A percentile compares a stretch with the other conserved stretches of the same genome.
Conservation (phyloP, 768 basidiomycete species). For the Trametes coccinea region DNA sequence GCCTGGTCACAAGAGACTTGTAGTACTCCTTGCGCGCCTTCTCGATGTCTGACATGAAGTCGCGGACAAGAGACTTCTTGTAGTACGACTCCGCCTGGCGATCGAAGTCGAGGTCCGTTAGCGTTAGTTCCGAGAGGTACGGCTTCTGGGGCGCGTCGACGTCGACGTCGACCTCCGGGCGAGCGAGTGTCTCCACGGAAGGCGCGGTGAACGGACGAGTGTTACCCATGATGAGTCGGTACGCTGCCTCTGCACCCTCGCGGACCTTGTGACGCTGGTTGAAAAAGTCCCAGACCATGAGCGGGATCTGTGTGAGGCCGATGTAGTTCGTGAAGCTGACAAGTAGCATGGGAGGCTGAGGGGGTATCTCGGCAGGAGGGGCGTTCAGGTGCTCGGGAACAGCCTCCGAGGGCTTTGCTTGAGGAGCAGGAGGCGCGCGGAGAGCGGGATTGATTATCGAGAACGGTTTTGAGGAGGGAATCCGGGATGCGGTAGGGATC, state of each 20-base stretch:
- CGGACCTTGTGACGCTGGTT: slow-evolving; percentile 82
- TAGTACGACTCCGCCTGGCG: slow-evolving; percentile 64
- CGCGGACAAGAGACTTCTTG: slow-evolving; percentile 56
- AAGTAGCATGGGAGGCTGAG: slow-evolving; percentile 77
- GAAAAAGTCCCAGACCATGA: slow-evolving; percentile 92
- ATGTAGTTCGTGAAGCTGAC: slow-evolving; percentile 75
- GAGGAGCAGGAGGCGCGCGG: slow-evolving; percentile 26
- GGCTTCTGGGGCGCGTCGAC: slow-evolving; percentile 28
- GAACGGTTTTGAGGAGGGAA: slow-evolving; percentile 35
- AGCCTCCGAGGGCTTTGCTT: slow-evolving; percentile 23
- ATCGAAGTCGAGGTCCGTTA: slow-evolving; percentile 74
- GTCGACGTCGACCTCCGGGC: slow-evolving; percentile 24
- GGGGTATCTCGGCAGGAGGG: slow-evolving; percentile 60
- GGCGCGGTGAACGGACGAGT: slow-evolving; percentile 59
- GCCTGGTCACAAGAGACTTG: slow-evolving; percentile 59
- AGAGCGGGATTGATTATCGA: slow-evolving; percentile 29
- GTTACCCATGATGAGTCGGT: slow-evolving; percentile 61
- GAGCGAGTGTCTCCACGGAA: slow-evolving; percentile 19
- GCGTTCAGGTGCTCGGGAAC: slow-evolving; percentile 39
- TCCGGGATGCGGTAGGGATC: slow-evolving; percentile 43
- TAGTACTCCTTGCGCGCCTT: slow-evolving; percentile 80
- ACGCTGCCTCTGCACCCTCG: slow-evolving; percentile 80
- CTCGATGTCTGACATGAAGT: slow-evolving; percentile 54
- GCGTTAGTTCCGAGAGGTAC: slow-evolving; percentile 18
- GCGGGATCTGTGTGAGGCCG: slow-evolving; percentile 81